Evolutionary conservation across 2,329 filamentous ascomycete genomes (phyloP), one percentile per base, ranked within the genome.

Genomic region (Aspergillus persii): DNA sequence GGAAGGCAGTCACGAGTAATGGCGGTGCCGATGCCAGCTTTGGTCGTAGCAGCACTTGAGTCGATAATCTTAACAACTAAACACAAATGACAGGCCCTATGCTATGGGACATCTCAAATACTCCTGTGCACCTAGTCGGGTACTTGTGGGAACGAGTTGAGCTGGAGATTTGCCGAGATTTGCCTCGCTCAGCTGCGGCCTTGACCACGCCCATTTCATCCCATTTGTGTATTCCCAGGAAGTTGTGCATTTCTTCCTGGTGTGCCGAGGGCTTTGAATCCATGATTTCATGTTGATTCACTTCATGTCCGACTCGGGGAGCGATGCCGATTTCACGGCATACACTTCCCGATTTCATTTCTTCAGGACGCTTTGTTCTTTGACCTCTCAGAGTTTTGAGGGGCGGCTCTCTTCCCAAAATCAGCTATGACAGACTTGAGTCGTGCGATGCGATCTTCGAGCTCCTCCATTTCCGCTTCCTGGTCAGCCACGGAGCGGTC

Each of bases 401-500:
- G 31, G 31, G 60, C 56, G 4, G 73, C 73, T 58, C 74, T 74
- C 36, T 54, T 65, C 9, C 76, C 77, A 70, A 81, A 77, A 51
- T 76, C 74, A 56, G 66, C 68, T 59, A 80, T 69, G 33, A 80
- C 71, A 23, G 68, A 72, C 47, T 69, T 76, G 53, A 81, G 67
- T 49, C 73, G 70, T 51, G 60, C 64, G 58, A 80, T 75, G 30
- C 70, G 73, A 54, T 70, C 69, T 65, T 80, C 73, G 41, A 81
- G 68, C 57, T 75, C 72, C 31, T 62, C 58, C 49, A 81, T 80
- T 64, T 81, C 79, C 12, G 58, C 66, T 55, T 79, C 73, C 66
- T 81, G 79, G 50, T 81, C 78, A 8, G 68, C 69, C 12, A 80
- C 72, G 11, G 73, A 74, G 36, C 78, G 71, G 7, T 78, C 67